phyloP scores from a whole-genome alignment of 2,329 filamentous ascomycete genomes.

The Plectosphaerella sp. region DNA sequence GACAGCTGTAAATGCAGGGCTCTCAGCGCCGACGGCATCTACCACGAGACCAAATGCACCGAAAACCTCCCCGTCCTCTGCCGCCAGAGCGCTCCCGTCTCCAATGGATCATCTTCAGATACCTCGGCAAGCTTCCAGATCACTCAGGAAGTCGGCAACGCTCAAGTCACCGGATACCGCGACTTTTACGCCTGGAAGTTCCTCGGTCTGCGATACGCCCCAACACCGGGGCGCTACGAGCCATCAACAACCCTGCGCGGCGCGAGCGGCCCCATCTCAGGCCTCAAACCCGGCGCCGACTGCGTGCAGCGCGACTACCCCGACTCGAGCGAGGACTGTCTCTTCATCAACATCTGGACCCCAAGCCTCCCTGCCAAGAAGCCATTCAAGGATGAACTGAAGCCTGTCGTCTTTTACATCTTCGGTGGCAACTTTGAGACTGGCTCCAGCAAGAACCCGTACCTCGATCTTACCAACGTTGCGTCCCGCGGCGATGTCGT shows the following conservation, averaged over 20 bases:
- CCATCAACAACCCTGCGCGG: not conserved
- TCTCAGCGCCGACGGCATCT: not conserved
- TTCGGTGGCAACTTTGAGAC: slow-evolving; percentile 36
- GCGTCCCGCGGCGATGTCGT: slow-evolving; percentile 43
- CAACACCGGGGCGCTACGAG: not conserved
- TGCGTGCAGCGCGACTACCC: not conserved
- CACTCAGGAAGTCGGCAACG: not conserved
- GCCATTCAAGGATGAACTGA: not conserved
- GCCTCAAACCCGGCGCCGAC: not conserved
- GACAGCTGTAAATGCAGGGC: not conserved
- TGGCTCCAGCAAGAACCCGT: slow-evolving; percentile 36
- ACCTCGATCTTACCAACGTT: slow-evolving; percentile 39
- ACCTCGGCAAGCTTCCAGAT: not conserved
- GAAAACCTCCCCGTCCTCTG: not conserved
- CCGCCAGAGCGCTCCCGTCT: not conserved
- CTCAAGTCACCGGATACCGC: not conserved
- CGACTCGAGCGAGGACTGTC: slow-evolving; percentile 36
- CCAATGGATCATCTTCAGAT: not conserved
- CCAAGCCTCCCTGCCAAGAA: slow-evolving; percentile 16
- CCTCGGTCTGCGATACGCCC: not conserved
- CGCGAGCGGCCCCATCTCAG: not conserved
- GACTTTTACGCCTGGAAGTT: slow-evolving; percentile 2
- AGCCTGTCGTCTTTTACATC: slow-evolving; percentile 29
- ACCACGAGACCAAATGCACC: not conserved
- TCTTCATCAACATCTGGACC: slow-evolving; percentile 44